phyloP scores from a whole-genome alignment of 164 flowering plant genomes.

The Stephania japonica region DNA sequence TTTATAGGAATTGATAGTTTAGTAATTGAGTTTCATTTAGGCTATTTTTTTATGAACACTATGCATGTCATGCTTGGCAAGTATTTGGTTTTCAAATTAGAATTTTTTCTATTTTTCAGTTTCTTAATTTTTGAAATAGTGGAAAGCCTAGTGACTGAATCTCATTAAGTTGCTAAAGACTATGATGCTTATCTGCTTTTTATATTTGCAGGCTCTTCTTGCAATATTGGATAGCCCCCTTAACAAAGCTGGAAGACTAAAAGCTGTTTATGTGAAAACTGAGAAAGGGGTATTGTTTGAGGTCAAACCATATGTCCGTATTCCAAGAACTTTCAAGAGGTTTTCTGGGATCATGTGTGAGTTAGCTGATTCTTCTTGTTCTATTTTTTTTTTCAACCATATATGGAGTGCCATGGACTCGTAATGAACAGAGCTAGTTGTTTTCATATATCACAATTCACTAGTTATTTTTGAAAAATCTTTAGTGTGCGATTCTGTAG shows the following conservation, averaged over 20 bases:
- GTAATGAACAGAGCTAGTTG: neutral
- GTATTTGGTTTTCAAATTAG: neutral
- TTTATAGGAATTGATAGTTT: too few species aligned
- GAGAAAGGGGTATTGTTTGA: conserved; percentile 84
- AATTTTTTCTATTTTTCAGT: neutral
- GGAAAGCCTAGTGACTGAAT: neutral
- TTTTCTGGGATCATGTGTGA: conserved; percentile 88
- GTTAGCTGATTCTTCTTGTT: conserved; percentile 21
- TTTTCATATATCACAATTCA: neutral
- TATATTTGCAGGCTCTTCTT: conserved; percentile 53
- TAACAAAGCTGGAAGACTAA: conserved; percentile 71
- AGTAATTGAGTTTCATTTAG: too few species aligned
- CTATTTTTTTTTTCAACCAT: neutral
- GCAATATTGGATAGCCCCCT: conserved; percentile 75
- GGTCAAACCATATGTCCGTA: conserved; percentile 84
- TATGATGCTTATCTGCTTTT: neutral
- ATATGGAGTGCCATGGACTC: neutral
- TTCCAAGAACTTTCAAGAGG: conserved; percentile 87
- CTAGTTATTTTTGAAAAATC: neutral
- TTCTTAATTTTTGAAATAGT: neutral
- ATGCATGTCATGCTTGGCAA: too few species aligned
- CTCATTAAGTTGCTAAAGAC: neutral
- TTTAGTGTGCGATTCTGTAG: neutral
- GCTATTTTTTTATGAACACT: too few species aligned
- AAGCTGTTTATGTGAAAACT: conserved; percentile 77